phyloP scores from a whole-genome alignment of 371 early-diverging fungal genomes.

The Apophysomyces trapeziformis region DNA sequence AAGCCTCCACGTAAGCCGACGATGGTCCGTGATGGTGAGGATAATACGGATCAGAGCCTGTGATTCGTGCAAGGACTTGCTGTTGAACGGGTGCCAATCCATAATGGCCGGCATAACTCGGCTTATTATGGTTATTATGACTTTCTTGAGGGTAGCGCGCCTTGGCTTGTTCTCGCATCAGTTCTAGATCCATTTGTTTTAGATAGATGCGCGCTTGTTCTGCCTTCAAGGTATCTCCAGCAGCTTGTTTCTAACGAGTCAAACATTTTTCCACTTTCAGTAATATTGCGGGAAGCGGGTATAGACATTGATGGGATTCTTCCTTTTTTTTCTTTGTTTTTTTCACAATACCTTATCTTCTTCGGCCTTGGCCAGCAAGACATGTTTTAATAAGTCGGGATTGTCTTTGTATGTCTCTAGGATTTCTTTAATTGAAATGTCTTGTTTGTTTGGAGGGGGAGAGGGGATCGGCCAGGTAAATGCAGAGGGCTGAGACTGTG shows the following conservation, averaged over 20 bases:
- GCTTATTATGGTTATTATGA: not conserved
- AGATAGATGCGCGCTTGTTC: conserved; percentile 46
- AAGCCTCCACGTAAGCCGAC: conserved; percentile 6
- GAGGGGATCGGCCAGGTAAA: conserved; percentile 24
- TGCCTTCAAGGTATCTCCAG: conserved; percentile 40
- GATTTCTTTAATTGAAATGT: conserved; percentile 36
- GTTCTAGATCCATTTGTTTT: conserved; percentile 44
- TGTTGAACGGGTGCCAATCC: conserved; percentile 42
- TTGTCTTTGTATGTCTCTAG: conserved; percentile 37
- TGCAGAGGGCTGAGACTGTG: conserved; percentile 19
- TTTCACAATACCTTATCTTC: conserved; percentile 50
- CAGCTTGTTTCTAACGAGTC: conserved; percentile 40
- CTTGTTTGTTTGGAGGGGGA: conserved; percentile 18
- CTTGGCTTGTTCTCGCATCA: conserved; percentile 37
- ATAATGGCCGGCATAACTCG: conserved; percentile 18
- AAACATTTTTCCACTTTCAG: not conserved
- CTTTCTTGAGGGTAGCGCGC: conserved; percentile 12
- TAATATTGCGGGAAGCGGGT: not conserved
- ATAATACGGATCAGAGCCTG: conserved; percentile 9
- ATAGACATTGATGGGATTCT: not conserved
- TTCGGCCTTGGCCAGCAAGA: conserved; percentile 44
- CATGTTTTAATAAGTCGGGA: conserved; percentile 37
- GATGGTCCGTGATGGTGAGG: conserved; percentile 15
- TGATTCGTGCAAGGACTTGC: conserved; percentile 40
- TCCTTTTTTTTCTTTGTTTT: not conserved